phyloP scores from a whole-genome alignment of 345 rosid species.

The Eucalyptus leucophloia region DNA sequence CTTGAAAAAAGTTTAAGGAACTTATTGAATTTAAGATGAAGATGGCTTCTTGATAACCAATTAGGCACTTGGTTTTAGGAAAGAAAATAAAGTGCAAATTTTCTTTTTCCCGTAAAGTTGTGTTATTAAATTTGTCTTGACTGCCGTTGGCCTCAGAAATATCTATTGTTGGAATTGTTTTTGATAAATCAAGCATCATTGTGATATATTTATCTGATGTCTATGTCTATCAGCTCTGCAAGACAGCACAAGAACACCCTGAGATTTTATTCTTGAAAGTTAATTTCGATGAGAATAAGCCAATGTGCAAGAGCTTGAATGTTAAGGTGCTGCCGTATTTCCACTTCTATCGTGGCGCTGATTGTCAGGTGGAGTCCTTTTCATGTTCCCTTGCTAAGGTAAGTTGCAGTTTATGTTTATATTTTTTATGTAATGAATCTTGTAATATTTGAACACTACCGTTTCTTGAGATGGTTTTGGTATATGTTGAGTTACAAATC shows the following conservation, averaged over 20 bases:
- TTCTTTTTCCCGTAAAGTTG: background rate
- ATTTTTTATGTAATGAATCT: background rate
- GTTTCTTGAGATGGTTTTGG: background rate
- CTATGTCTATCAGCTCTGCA: conserved; percentile 56
- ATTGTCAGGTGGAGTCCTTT: conserved; percentile 75
- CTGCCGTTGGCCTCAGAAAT: background rate
- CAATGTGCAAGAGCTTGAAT: conserved; percentile 85
- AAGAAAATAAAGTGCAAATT: background rate
- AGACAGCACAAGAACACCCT: conserved; percentile 58
- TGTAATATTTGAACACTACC: background rate
- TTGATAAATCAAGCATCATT: background rate
- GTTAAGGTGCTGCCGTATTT: conserved; percentile 88
- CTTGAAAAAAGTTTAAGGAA: background rate
- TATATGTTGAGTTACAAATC: background rate
- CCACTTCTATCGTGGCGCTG: conserved; percentile 78
- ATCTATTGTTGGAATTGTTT: background rate
- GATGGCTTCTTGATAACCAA: background rate
- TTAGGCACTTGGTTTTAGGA: background rate
- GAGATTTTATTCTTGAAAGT: conserved; percentile 79
- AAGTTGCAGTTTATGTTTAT: background rate
- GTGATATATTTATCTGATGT: background rate
- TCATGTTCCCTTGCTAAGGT: conserved; percentile 93
- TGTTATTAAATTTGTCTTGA: background rate
- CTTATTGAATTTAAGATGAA: background rate
- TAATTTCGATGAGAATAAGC: conserved; percentile 84